Base-by-base conservation (phyloP, 225 moss, liverwort and hornwort genomes). In the Ulota crispa region DNA sequence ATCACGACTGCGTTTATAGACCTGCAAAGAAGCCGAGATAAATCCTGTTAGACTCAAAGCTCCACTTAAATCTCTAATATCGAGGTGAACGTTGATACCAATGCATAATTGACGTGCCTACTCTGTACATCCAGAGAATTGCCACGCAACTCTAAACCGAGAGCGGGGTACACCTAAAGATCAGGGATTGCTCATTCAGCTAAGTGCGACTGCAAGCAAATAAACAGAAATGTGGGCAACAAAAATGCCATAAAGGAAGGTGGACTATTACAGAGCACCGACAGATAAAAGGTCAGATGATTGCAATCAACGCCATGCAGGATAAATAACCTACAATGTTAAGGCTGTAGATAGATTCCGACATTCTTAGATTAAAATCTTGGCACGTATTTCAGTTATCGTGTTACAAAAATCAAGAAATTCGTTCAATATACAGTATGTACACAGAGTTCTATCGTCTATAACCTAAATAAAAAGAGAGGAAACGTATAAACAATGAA, bases 1-100 rank as follows among this genome's bases (percentile, higher is more conserved):
- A 79, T 93, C 99, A 68, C 99, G 94, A 87, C 99, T 99, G 70
- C 89, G 91, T 85, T 89, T 85, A 67, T 90, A 94, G 42, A 94
- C 98, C 97, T 97, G 89, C 24, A 85, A 39, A 73, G 71, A 28
- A 67, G 61, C 20, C 68, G 34, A 70, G 31, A 47, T 27, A 50
- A 68, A 6, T 20, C 71, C 56, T 68, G 59, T 72, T 76, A 80
- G 16, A 12, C 19, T 64, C n/a, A 12, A 56, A 55, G 31, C 18
- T 43, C 8, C 21, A 43, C 65, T 43, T 34, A 31, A 1, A 78
- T 24, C 42, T 64, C 62, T 45, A 34, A 19, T 77, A 37, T 54
- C 14, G 64, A 47, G 6, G 45, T 27, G 36, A 2, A 72, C 42
- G 16, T 56, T 54, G 31, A 72, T 45, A 60, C 32, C 56, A 6